Conservation (phyloP, 1,284 basidiomycete genomes). For the Irpex rosettiformis region DNA sequence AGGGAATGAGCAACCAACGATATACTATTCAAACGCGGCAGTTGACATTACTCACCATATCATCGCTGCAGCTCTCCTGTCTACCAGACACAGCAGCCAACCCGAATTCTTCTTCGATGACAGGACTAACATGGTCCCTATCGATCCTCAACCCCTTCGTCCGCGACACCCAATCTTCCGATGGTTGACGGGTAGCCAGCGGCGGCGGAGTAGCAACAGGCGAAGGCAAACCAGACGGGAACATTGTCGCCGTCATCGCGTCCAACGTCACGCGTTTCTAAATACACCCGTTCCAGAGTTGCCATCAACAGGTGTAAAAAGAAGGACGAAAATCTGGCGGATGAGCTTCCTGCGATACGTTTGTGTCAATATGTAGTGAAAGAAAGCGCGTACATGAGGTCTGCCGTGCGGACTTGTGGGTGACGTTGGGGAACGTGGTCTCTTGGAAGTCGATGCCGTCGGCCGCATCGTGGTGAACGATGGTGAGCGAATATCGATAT, state of each 20-base stretch:
- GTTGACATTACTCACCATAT: slow-evolving; percentile 13
- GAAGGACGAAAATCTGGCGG: neutral
- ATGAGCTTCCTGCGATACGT: neutral
- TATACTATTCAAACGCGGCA: too few species aligned
- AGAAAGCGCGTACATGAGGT: slow-evolving; percentile 42
- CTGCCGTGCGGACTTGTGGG: slow-evolving; percentile 40
- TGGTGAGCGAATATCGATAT: slow-evolving; percentile 39
- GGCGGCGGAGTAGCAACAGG: slow-evolving; percentile 5
- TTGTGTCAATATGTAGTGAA: neutral
- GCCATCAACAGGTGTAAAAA: too few species aligned
- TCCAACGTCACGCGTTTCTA: slow-evolving; percentile 57
- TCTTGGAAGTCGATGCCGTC: slow-evolving; percentile 35
- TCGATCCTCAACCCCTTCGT: slow-evolving; percentile 56
- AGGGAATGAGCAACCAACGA: too few species aligned
- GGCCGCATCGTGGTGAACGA: slow-evolving; percentile 34
- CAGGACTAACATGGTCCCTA: slow-evolving; percentile 35
- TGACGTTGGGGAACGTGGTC: slow-evolving; percentile 54
- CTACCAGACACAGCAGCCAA: slow-evolving; percentile 2
- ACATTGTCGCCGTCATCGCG: slow-evolving; percentile 23
- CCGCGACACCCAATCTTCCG: slow-evolving; percentile 68
- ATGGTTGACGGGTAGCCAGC: slow-evolving; percentile 25
- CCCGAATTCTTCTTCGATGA: slow-evolving; percentile 14
- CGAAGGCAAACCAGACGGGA: slow-evolving; percentile 21
- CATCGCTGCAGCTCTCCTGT: slow-evolving; percentile 14
- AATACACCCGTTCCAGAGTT: neutral